Conservation (phyloP, 306 rosid genomes). For the Trifolium pratense region DNA sequence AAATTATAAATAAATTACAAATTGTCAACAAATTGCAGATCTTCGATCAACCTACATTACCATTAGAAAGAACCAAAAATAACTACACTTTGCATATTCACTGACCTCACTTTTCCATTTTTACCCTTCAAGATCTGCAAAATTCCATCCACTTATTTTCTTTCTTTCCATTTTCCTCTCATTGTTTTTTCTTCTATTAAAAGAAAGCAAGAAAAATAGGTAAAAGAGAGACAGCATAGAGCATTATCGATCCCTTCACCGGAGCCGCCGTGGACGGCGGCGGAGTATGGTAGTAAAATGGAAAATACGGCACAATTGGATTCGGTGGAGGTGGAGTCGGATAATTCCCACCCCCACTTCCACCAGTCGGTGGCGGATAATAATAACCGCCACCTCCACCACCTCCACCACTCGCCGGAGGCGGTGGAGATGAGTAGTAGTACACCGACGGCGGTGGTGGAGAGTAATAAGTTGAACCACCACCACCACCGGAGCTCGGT, state of each 20-base stretch:
- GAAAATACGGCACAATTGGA: conserved; percentile 93
- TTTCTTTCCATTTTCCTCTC: not conserved
- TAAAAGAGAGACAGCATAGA: conserved; percentile 22
- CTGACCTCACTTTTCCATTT: conserved; percentile 36
- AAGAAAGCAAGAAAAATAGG: conserved; percentile 44
- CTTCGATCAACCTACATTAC: conserved; percentile 33
- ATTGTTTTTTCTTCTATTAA: conserved; percentile 33
- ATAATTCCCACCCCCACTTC: conserved; percentile 44
- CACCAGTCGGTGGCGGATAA: conserved; percentile 61
- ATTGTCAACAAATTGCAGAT: conserved; percentile 40
- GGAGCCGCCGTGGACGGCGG: conserved; percentile 55
- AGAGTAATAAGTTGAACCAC: conserved; percentile 50
- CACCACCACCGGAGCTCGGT: conserved; percentile 50
- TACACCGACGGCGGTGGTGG: conserved; percentile 74
- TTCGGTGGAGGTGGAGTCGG: conserved; percentile 91
- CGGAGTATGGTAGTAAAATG: conserved; percentile 75
- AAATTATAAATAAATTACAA: conserved; percentile 42
- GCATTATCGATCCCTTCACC: not conserved
- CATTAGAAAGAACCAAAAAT: conserved; percentile 14
- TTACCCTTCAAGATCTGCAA: conserved; percentile 58
- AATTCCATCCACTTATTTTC: conserved; percentile 51
- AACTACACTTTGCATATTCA: conserved; percentile 32
- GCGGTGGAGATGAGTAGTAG: conserved; percentile 49
- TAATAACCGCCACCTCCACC: conserved; percentile 46
- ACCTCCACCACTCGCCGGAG: conserved; percentile 41